Conservation (phyloP, 2,329 filamentous ascomycete genomes). For the Fusarium bactridioides region DNA sequence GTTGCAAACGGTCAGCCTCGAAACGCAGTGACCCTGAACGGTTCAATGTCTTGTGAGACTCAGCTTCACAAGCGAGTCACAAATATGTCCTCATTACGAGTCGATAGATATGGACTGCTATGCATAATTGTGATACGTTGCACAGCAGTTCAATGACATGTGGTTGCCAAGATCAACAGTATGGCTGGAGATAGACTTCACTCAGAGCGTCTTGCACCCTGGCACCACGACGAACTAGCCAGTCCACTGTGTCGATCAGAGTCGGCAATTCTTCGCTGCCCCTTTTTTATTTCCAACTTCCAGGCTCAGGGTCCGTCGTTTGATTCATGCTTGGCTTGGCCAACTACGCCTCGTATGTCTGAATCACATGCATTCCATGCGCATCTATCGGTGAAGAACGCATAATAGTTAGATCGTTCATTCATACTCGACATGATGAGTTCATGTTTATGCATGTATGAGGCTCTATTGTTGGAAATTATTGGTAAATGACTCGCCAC, state of each 20-base stretch:
- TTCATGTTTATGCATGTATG: neutral
- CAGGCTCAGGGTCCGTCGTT: neutral
- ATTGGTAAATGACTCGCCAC: constrained; percentile 30
- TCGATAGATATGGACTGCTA: neutral
- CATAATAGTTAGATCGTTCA: neutral
- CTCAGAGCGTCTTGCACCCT: constrained; percentile 4
- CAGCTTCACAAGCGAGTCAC: neutral
- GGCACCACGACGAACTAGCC: constrained; percentile 22
- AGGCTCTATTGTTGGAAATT: neutral
- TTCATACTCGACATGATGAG: neutral
- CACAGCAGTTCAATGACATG: constrained; percentile 15
- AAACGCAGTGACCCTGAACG: neutral
- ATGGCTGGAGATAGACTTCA: constrained; percentile 29
- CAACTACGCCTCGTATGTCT: neutral
- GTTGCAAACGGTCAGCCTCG: neutral
- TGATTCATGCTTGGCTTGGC: constrained; percentile 16
- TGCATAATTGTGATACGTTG: constrained; percentile 16
- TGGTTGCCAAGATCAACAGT: constrained; percentile 20
- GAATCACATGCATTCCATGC: constrained; percentile 24
- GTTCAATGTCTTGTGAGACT: neutral
- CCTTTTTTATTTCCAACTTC: constrained; percentile 20
- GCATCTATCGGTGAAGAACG: neutral
- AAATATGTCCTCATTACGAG: neutral
- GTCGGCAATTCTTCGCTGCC: constrained; percentile 26
- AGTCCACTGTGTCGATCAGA: constrained; percentile 33